Conservation (phyloP, 805 yeast species). For the Starmerella gropengiesseri region DNA sequence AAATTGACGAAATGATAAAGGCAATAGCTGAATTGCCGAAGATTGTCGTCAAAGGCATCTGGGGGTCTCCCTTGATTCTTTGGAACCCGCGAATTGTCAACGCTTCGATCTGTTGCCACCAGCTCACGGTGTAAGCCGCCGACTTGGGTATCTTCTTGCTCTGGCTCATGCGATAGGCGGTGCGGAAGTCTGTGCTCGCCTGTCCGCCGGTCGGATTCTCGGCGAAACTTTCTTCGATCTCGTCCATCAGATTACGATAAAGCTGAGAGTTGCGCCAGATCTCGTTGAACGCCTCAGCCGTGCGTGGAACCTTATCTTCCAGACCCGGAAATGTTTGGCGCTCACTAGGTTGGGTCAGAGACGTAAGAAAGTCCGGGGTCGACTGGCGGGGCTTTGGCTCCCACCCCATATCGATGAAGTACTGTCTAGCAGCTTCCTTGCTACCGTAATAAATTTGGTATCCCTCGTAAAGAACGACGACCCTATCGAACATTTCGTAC, state of each 20-base stretch:
- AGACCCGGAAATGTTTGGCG: constrained; percentile 40
- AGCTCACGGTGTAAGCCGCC: constrained; percentile 39
- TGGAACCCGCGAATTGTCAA: constrained; percentile 45
- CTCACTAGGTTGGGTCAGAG: constrained; percentile 57
- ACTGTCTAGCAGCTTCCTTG: constrained; percentile 40
- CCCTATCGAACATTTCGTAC: constrained; percentile 54
- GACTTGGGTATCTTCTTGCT: constrained; percentile 31
- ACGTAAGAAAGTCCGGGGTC: constrained; percentile 60
- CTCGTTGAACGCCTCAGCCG: constrained; percentile 50
- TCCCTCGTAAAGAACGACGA: constrained; percentile 48
- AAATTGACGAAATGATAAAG: constrained; percentile 53
- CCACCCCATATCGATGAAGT: constrained; percentile 56
- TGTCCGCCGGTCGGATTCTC: constrained; percentile 24
- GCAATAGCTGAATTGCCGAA: constrained; percentile 44
- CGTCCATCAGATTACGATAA: constrained; percentile 33
- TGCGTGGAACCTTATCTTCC: constrained; percentile 45
- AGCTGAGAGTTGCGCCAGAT: constrained; percentile 46
- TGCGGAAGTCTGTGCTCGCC: constrained; percentile 32
- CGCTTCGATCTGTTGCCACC: constrained; percentile 39
- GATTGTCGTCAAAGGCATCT: constrained; percentile 38
- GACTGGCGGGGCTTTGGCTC: constrained; percentile 54
- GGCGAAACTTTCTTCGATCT: constrained; percentile 38
- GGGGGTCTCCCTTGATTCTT: constrained; percentile 46
- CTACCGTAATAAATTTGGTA: constrained; percentile 59
- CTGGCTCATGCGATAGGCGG: constrained; percentile 33